Conservation (phyloP, 2,329 filamentous ascomycete genomes). For the Colletotrichum simmondsii region DNA sequence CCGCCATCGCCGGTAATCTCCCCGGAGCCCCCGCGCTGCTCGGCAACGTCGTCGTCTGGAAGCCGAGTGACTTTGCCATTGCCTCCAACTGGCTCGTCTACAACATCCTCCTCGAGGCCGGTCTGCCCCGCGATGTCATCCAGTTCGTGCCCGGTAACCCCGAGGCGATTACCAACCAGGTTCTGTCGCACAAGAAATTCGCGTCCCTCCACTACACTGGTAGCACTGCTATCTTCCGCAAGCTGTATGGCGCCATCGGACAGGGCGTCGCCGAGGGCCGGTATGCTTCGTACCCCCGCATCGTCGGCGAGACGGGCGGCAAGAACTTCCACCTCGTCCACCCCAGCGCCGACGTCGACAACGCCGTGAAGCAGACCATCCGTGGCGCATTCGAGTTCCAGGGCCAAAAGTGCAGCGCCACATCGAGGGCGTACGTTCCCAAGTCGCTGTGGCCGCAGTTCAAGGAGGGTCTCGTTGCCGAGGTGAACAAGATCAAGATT, state of each 20-base stretch:
- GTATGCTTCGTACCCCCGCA: slow-evolving; percentile 87
- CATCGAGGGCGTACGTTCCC: slow-evolving; percentile 82
- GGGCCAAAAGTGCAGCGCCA: slow-evolving; percentile 91
- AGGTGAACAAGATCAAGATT: slow-evolving; percentile 76
- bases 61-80: slow-evolving; percentile 90
- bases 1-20: slow-evolving; percentile 90
- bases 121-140: slow-evolving; percentile 88
- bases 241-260: slow-evolving; percentile 88
- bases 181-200: slow-evolving; percentile 82
- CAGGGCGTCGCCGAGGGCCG: slow-evolving; percentile 82
- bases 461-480: slow-evolving; percentile 72
- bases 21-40: slow-evolving; percentile 85
- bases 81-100: slow-evolving; percentile 93
- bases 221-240: slow-evolving; percentile 90
- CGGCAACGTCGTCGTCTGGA: slow-evolving; percentile 97
- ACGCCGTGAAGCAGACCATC: slow-evolving; percentile 84
- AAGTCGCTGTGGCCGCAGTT: slow-evolving; percentile 80
- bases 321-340: slow-evolving; percentile 95
- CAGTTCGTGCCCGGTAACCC: slow-evolving; percentile 94
- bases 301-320: slow-evolving; percentile 90
- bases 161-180: slow-evolving; percentile 81
- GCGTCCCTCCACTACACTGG: slow-evolving; percentile 96
- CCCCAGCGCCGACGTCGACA: slow-evolving; percentile 78
- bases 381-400: slow-evolving; percentile 92
- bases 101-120: slow-evolving; percentile 90